Evolutionary conservation across 345 rosid species (phyloP).

Genomic region (Ceriops zippeliana): DNA sequence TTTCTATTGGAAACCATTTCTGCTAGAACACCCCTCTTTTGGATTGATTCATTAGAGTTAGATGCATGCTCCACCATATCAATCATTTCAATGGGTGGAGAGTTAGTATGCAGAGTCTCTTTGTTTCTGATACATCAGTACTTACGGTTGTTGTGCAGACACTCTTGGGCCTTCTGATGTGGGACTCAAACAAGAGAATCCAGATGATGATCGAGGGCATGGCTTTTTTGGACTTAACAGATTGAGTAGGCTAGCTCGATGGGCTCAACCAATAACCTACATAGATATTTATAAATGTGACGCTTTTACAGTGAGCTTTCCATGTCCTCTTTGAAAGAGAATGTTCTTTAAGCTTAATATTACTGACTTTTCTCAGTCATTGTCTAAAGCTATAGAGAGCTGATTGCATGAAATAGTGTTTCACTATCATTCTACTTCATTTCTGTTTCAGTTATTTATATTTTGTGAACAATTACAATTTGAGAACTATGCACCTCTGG

Average conservation of each 20-base stretch:
- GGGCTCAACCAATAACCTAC: slow-evolving; percentile 93
- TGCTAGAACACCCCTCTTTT: not conserved
- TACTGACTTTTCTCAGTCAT: not conserved
- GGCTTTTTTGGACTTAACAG: slow-evolving; percentile 56
- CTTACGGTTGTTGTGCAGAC: slow-evolving; percentile 45
- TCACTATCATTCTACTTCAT: not conserved
- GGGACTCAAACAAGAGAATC: slow-evolving; percentile 64
- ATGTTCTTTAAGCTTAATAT: not conserved
- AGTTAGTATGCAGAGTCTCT: not conserved
- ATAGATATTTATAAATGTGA: slow-evolving; percentile 63
- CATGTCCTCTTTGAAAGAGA: not conserved
- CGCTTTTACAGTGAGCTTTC: slow-evolving; percentile 58
- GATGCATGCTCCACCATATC: not conserved
- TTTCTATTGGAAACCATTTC: too few species aligned
- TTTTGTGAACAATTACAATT: not conserved
- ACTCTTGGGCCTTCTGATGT: slow-evolving; percentile 68
- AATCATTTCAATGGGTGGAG: not conserved
- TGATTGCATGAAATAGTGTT: not conserved
- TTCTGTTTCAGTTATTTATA: not conserved
- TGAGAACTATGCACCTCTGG: not conserved
- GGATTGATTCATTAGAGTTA: not conserved
- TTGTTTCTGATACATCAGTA: slow-evolving; percentile 3
- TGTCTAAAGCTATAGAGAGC: not conserved
- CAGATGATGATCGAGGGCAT: slow-evolving; percentile 82
- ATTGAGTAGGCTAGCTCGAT: slow-evolving; percentile 55